Conservation (phyloP, 805 yeast genomes). For the Myxozyma sirexii region DNA sequence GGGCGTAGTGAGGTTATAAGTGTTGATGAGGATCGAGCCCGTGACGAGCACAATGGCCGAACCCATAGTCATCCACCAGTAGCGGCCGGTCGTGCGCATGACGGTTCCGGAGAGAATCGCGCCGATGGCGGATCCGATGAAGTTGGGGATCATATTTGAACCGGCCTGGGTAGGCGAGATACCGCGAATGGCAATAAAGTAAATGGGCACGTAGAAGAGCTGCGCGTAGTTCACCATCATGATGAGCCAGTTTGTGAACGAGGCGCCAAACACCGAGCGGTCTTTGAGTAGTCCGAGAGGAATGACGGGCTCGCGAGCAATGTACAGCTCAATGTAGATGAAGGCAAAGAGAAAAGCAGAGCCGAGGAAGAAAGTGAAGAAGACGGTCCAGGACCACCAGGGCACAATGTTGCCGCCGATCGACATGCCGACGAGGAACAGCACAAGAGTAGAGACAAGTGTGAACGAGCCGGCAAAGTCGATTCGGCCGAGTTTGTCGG, state of each 20-base stretch:
- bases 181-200: constrained; percentile 57
- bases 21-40: constrained; percentile 23
- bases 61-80: constrained; percentile 36
- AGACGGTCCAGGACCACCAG: constrained; percentile 51
- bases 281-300: constrained; percentile 60
- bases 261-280: constrained; percentile 64
- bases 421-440: constrained; percentile 66
- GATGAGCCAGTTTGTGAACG: constrained; percentile 69
- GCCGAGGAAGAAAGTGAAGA: constrained; percentile 44
- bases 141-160: constrained; percentile 53
- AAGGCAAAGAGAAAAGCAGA: constrained; percentile 46
- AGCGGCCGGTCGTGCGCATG: constrained; percentile 63
- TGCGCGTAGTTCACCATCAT: constrained; percentile 68
- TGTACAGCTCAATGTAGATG: constrained; percentile 52
- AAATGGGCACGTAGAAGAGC: constrained; percentile 72
- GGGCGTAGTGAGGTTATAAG: constrained; percentile 18
- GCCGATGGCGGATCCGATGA: constrained; percentile 67
- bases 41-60: constrained; percentile 21
- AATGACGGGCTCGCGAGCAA: constrained; percentile 66
- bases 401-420: constrained; percentile 61
- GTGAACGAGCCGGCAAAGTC: constrained; percentile 66
- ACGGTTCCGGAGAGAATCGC: constrained; percentile 67
- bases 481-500: constrained; percentile 51
- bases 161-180: constrained; percentile 61
- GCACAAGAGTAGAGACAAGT: constrained; percentile 59